Evolutionary conservation across 225 moss, liverwort and hornwort genomes (phyloP).

Genomic region (Antitrichia curtipendula): DNA sequence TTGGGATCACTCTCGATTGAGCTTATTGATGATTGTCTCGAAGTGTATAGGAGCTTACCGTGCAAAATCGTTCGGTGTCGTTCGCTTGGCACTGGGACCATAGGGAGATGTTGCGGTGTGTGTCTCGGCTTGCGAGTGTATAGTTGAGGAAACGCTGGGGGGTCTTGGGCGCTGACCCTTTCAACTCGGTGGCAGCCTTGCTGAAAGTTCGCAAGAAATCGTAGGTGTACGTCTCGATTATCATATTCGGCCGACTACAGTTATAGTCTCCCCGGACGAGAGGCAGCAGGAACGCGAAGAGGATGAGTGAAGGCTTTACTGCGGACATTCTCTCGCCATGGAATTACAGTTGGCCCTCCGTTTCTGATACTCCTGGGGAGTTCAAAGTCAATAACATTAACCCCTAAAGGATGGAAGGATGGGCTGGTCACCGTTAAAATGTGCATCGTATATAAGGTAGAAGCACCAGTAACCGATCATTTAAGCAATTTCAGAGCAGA

Average conservation of each 20-base stretch:
- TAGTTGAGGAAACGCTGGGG: not conserved
- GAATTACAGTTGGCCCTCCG: not conserved
- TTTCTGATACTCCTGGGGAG: not conserved
- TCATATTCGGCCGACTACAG: not conserved
- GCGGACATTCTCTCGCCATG: not conserved
- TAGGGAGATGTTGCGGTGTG: not conserved
- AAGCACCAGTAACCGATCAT: too few relatives aligned
- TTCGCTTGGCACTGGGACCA: not conserved
- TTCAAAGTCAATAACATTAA: too few relatives aligned
- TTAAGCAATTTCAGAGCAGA: too few relatives aligned
- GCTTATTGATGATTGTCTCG: not conserved
- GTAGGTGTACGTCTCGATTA: not conserved
- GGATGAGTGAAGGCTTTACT: not conserved
- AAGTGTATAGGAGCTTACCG: not conserved
- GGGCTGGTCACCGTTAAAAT: too few relatives aligned
- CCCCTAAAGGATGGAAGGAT: too few relatives aligned
- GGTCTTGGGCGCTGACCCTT: not conserved
- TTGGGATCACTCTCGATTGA: not conserved
- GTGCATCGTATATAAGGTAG: too few relatives aligned
- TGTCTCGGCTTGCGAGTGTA: not conserved
- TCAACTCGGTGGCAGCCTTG: not conserved
- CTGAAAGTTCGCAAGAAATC: constrained; percentile 22
- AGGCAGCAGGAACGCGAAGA: not conserved
- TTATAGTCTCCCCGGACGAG: not conserved
- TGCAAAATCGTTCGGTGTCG: not conserved